These are phyloP conservation scores for Penicillium lagena DNA, from an alignment of 495 filamentous ascomycete genomes.

Conservation along the genomic window DNA sequence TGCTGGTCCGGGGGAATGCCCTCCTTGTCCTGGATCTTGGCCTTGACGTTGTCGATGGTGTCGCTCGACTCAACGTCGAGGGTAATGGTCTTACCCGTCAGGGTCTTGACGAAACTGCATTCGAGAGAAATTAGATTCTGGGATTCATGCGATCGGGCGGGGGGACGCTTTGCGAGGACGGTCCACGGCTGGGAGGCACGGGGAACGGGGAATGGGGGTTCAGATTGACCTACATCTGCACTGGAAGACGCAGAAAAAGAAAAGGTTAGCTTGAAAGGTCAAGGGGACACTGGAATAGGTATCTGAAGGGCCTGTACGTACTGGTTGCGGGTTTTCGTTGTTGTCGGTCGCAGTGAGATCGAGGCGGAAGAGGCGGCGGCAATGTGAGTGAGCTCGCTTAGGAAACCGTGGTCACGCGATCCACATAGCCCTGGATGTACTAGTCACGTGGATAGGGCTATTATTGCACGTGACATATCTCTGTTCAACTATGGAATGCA, in stretches of 20 bases:
- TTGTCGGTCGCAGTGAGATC: constrained; percentile 41
- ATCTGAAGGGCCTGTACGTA: constrained; percentile 34
- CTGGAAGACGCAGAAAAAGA: constrained; percentile 42
- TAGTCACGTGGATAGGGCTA: too few species aligned
- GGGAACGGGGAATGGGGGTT: constrained; percentile 6
- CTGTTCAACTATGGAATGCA: too few species aligned
- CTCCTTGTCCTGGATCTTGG: constrained; percentile 99
- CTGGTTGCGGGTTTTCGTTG: constrained; percentile 54
- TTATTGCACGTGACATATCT: constrained; percentile 5
- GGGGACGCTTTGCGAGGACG: too few species aligned
- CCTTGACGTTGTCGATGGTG: constrained; percentile 98
- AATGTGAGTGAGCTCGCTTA: constrained; percentile 47
- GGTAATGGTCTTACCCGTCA: constrained; percentile 99
- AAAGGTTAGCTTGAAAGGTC: constrained; percentile 28
- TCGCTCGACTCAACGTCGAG: constrained; percentile 98
- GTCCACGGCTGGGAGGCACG: too few species aligned
- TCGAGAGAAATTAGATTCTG: constrained; percentile 29
- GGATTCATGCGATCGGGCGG: neutral
- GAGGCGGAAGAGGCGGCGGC: constrained; percentile 35
- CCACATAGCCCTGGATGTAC: too few species aligned
- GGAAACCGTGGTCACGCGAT: constrained; percentile 25
- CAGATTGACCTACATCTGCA: constrained; percentile 67
- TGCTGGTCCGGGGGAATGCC: constrained; percentile 99
- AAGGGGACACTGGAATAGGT: constrained; percentile 9
- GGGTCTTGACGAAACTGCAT: constrained; percentile 89